phyloP scores from a whole-genome alignment of 1,284 basidiomycete genomes.

The Melampsora larici-populina region DNA sequence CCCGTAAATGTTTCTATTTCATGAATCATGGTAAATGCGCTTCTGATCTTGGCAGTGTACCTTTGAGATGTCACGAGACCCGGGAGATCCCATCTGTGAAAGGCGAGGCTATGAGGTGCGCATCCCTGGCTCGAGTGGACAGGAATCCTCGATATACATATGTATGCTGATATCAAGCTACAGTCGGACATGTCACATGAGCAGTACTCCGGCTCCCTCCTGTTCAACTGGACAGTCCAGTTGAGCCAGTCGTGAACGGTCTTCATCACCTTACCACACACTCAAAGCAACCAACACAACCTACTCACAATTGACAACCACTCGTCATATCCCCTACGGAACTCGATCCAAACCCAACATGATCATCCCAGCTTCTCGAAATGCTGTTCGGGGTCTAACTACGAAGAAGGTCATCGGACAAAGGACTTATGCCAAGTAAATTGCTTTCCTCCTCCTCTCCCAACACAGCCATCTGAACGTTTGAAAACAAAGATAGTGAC shows the following conservation, averaged over 20 bases:
- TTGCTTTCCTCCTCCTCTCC: background rate
- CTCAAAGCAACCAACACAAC: background rate
- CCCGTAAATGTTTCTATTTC: too few species aligned
- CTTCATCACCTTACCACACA: background rate
- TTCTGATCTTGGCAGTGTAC: too few species aligned
- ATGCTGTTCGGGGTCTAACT: background rate
- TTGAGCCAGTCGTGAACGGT: background rate
- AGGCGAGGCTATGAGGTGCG: too few species aligned
- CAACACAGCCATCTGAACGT: too few species aligned
- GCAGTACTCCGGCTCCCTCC: background rate
- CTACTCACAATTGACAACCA: background rate
- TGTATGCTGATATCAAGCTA: too few species aligned
- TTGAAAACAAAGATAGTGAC: too few species aligned
- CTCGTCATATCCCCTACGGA: background rate
- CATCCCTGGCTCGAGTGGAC: too few species aligned
- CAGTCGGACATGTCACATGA: too few species aligned
- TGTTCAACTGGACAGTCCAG: background rate
- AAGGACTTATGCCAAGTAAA: constrained; percentile 1
- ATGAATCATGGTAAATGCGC: too few species aligned
- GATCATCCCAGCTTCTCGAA: background rate
- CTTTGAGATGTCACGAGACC: too few species aligned
- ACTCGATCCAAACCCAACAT: background rate
- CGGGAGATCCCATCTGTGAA: too few species aligned
- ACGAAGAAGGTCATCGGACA: background rate
- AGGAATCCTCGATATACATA: too few species aligned